A percentile compares a stretch with the other conserved stretches of the same genome.
These are phyloP conservation scores for Alternaria tenuissima DNA, from an alignment of 2,329 filamentous ascomycete genomes.

Conservation along the genomic window DNA sequence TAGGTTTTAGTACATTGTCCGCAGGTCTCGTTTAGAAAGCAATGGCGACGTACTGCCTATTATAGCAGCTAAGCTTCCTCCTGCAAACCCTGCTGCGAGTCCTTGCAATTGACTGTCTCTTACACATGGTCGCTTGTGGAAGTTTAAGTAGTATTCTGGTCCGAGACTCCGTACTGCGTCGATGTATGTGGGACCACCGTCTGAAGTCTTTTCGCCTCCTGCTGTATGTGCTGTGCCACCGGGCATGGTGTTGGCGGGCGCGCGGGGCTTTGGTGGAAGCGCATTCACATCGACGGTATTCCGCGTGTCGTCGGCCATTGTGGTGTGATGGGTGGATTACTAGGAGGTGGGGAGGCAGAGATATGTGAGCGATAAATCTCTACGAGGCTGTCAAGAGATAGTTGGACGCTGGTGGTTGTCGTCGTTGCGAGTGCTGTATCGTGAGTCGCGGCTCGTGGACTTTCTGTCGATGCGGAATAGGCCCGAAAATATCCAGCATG, in stretches of 20 bases:
- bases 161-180: constrained; percentile 75
- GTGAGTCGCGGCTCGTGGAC: constrained; percentile 14
- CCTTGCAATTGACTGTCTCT: constrained; percentile 83
- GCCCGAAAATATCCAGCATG: constrained; percentile 34
- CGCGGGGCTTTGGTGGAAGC: constrained; percentile 29
- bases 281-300: constrained; percentile 35
- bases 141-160: constrained; percentile 71
- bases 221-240: constrained; percentile 67
- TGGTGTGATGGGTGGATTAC: constrained; percentile 25
- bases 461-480: constrained; percentile 28
- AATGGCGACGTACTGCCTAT: constrained; percentile 69
- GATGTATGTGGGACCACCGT: constrained; percentile 50
- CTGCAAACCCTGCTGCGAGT: constrained; percentile 78
- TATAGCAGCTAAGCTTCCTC: constrained; percentile 78
- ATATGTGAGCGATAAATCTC: background rate
- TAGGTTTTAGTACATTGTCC: constrained; percentile 17
- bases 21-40: background rate
- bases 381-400: background rate
- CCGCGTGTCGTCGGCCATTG: constrained; percentile 59
- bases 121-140: constrained; percentile 84
- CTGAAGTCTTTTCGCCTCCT: constrained; percentile 59
- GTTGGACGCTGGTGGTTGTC: background rate
- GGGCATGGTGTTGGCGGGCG: constrained; percentile 55
- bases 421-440: constrained; percentile 2
- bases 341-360: background rate